These are phyloP conservation scores for Pythium plurisporium DNA, from an alignment of 352 stramenopile species.

Conservation along the genomic window DNA sequence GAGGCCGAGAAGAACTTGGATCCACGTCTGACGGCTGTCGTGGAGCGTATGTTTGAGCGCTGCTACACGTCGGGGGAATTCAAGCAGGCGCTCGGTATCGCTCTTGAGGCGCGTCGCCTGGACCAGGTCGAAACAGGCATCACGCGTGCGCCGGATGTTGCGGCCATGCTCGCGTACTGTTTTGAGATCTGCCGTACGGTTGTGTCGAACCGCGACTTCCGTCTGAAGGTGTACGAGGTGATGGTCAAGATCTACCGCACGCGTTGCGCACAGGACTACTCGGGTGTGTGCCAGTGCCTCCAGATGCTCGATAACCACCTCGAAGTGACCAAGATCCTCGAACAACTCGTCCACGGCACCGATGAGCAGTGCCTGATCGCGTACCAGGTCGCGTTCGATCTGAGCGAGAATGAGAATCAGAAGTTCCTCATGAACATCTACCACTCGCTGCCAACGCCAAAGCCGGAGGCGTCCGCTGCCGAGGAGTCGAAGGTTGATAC, in stretches of 20 bases:
- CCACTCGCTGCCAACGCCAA: conserved; percentile 66
- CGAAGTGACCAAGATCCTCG: conserved; percentile 86
- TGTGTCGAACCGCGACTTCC: conserved; percentile 92
- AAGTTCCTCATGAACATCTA: conserved; percentile 94
- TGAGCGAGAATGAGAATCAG: conserved; percentile 97
- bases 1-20: conserved; percentile 77
- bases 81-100: conserved; percentile 96
- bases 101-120: conserved; percentile 92
- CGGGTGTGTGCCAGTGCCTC: conserved; percentile 81
- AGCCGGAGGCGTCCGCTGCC: conserved; percentile 28
- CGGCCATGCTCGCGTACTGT: conserved; percentile 86
- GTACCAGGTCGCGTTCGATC: conserved; percentile 98
- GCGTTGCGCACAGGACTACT: conserved; percentile 63
- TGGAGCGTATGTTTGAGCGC: conserved; percentile 97
- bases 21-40: conserved; percentile 91
- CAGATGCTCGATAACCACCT: conserved; percentile 83
- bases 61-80: conserved; percentile 94
- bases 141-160: conserved; percentile 64
- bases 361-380: conserved; percentile 86
- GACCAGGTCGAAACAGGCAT: conserved; percentile 93
- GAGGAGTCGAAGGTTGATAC: conserved; percentile 43
- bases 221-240: conserved; percentile 91
- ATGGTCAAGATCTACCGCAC: conserved; percentile 86
- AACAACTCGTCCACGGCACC: conserved; percentile 70
- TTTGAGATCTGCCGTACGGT: conserved; percentile 93